phyloP scores from a whole-genome alignment of 2,329 filamentous ascomycete genomes.

The Aphanoascus verrucosus region DNA sequence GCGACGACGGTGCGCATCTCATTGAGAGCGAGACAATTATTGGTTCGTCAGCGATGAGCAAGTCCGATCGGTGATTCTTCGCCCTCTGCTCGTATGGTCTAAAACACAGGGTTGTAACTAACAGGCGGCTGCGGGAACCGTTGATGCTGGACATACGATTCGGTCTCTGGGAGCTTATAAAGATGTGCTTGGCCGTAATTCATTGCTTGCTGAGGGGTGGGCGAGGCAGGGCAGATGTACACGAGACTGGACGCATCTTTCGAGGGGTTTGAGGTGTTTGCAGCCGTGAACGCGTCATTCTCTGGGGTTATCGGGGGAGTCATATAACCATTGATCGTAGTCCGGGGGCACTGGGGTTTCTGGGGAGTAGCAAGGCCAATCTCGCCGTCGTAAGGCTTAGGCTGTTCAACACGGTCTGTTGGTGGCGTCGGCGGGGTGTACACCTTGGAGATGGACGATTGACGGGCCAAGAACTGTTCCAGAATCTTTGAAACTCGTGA shows the following conservation, averaged over 20 bases:
- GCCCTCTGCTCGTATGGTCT: neutral
- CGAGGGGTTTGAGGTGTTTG: constrained; percentile 26
- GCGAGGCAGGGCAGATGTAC: constrained; percentile 29
- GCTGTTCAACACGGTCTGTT: constrained; percentile 28
- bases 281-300: constrained; percentile 32
- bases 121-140: constrained; percentile 27
- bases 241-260: constrained; percentile 20
- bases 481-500: constrained; percentile 54
- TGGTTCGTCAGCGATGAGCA: constrained; percentile 18
- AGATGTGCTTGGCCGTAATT: constrained; percentile 29
- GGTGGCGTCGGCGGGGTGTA: constrained; percentile 35
- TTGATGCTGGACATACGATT: constrained; percentile 27
- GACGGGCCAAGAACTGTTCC: constrained; percentile 55
- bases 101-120: constrained; percentile 24
- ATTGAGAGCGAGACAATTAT: neutral
- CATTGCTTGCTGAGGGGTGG: constrained; percentile 28
- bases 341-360: constrained; percentile 27
- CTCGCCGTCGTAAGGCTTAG: constrained; percentile 33
- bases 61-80: neutral
- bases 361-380: constrained; percentile 36
- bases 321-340: constrained; percentile 35
- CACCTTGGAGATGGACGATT: constrained; percentile 44
- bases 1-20: neutral
- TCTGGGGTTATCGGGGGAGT: constrained; percentile 41
- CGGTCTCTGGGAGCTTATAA: constrained; percentile 28